Evolutionary conservation across 1,139 yeast species (phyloP), one percentile per base, ranked within the genome.

Genomic region (Candida sojae): DNA sequence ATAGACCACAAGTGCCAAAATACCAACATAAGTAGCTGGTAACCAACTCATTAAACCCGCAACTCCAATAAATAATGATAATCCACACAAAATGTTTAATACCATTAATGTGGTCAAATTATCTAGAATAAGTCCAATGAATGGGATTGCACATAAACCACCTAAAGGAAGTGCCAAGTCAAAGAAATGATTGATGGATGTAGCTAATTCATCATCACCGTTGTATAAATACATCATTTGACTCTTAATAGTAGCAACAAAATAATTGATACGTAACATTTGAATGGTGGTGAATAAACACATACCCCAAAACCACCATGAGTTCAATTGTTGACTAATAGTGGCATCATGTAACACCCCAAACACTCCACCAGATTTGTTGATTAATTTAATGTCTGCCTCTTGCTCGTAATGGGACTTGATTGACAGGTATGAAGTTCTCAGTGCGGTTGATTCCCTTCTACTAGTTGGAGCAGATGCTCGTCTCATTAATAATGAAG

Each of bases 231-330:
- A 91, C 33, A 77, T 75, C 70, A 88, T 92, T 68, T 90, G 97
- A 0, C 95, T 72, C 57, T 83, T 81, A 39, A 92, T 73, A 0
- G 97, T 89, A 6, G 97, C 97, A 45, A 92, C 95, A 66, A 89
- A 92, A 66, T 87, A 91, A 68, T 92, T 92, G 56, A 91, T 87
- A 63, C 97, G 77, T 46, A 92, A 77, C 96, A 91, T 90, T 66
- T 90, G 96, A 48, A 90, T 79, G 2, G 92, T 80, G 5, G 96
- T 87, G 66, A 90, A 89, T 4, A 82, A 62, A 23, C 89, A 80
- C 87, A 90, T 86, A 48, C 90, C 70, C 45, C 76, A 61, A 63
- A 90, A 92, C 95, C 97, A 90, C 9, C 86, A 84, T 3, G 93
- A 81, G 42, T 67, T 70, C 48, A 91, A 69, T 68, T 92, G 98